Evolutionary conservation across 768 basidiomycete genomes (phyloP).

Genomic region (Mycena capillaripes): DNA sequence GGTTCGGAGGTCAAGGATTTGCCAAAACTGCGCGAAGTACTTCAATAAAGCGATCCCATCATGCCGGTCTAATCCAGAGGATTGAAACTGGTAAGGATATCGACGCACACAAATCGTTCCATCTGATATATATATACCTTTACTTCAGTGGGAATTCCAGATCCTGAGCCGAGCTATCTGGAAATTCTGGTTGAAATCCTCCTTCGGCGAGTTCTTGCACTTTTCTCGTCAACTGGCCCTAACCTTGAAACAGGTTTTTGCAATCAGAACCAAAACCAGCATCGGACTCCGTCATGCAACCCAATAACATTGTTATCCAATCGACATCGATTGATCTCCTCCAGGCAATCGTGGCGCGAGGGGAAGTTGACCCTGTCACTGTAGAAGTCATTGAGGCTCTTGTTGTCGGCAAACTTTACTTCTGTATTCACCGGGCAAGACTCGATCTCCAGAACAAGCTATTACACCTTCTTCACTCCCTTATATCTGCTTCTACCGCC

Average conservation of each 20-base stretch:
- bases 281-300: constrained; percentile 65
- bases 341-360: constrained; percentile 85
- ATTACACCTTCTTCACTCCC: constrained; percentile 89
- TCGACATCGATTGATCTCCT: constrained; percentile 84
- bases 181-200: constrained; percentile 83
- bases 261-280: constrained; percentile 80
- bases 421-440: constrained; percentile 74
- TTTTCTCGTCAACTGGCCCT: neutral
- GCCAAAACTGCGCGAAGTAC: constrained; percentile 79
- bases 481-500: constrained; percentile 76
- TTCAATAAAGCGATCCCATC: constrained; percentile 73
- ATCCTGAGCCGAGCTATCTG: constrained; percentile 77
- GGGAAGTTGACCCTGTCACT: constrained; percentile 75
- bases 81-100: constrained; percentile 67
- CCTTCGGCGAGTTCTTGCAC: constrained; percentile 66
- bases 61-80: constrained; percentile 72
- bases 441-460: constrained; percentile 95
- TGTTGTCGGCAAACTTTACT: constrained; percentile 82
- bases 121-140: constrained; percentile 16
- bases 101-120: neutral
- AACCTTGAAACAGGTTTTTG: constrained; percentile 66
- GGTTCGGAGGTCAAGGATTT: constrained; percentile 93
- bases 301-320: constrained; percentile 77
- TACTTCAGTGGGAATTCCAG: constrained; percentile 53
- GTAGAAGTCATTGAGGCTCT: constrained; percentile 78